phyloP scores from a whole-genome alignment of 352 stramenopile genomes.

The Globisporangium canariense region DNA sequence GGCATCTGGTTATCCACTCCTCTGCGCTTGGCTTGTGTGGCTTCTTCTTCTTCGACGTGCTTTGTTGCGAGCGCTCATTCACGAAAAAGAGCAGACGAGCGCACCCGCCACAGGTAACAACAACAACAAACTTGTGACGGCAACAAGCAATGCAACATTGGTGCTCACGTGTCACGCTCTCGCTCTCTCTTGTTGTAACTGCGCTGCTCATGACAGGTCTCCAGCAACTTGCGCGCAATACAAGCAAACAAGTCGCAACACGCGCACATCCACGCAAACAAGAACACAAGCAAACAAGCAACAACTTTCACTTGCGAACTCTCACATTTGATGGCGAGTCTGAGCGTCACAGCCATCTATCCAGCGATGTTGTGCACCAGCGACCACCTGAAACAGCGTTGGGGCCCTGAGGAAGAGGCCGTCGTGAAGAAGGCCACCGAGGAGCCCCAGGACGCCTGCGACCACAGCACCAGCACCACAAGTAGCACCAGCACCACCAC shows the following conservation, averaged over 20 bases:
- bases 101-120: slow-evolving; percentile 3
- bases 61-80: slow-evolving; percentile 10
- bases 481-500: neutral
- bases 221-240: neutral
- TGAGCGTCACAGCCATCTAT: slow-evolving; percentile 6
- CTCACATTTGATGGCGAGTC: slow-evolving; percentile 1
- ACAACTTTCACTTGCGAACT: neutral
- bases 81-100: slow-evolving; percentile 16
- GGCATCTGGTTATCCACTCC: slow-evolving; percentile 5
- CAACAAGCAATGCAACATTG: neutral
- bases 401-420: slow-evolving; percentile 6
- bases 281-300: slow-evolving; percentile 3
- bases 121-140: neutral
- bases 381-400: neutral
- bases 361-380: slow-evolving; percentile 8
- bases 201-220: neutral
- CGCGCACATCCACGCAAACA: neutral
- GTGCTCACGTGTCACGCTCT: slow-evolving; percentile 3
- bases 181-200: neutral
- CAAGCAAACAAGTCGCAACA: neutral
- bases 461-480: neutral
- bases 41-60: neutral
- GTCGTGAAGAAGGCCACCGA: slow-evolving; percentile 8
- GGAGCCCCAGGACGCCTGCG: slow-evolving; percentile 8
- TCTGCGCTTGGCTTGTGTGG: neutral